Evolutionary conservation across 148 eudicot genomes (phyloP).

Genomic region (Drosera capensis): DNA sequence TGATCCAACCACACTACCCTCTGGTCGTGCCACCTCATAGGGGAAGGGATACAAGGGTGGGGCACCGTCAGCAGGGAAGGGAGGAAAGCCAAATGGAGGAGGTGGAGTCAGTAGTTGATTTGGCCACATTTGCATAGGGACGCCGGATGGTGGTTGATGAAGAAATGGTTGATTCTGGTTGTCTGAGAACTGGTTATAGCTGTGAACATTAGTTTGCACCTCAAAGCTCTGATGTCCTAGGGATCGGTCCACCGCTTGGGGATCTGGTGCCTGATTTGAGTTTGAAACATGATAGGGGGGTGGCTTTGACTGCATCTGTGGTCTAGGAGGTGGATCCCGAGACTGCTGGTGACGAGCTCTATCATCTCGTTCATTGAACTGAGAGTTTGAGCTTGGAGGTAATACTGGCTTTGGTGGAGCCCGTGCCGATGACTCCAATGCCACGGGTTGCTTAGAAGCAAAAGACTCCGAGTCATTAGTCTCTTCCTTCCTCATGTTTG

Average conservation of each 20-base stretch:
- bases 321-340: conserved; percentile 52
- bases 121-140: conserved; percentile 26
- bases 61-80: conserved; percentile 45
- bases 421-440: conserved; percentile 57
- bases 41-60: conserved; percentile 39
- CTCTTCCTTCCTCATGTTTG: conserved; percentile 39
- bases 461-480: conserved; percentile 43
- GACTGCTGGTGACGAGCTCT: conserved; percentile 29
- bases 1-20: conserved; percentile 28
- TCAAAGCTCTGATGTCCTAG: conserved; percentile 25
- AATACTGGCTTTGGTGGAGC: conserved; percentile 40
- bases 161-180: conserved; percentile 17
- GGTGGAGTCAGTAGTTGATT: conserved; percentile 22
- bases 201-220: conserved; percentile 21
- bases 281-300: conserved; percentile 32
- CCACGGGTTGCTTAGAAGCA: conserved; percentile 37
- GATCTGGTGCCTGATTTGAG: conserved; percentile 24
- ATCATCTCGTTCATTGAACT: conserved; percentile 40
- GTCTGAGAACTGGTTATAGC: conserved; percentile 15
- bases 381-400: conserved; percentile 38
- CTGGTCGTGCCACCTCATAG: conserved; percentile 35
- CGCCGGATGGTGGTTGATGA: conserved; percentile 26
- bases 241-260: conserved; percentile 24
- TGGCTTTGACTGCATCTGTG: conserved; percentile 30
- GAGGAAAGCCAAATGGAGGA: conserved; percentile 48